Evolutionary conservation across 805 yeast species (phyloP), one percentile per base, ranked within the genome.

Genomic region (Ogataea haglerorum): DNA sequence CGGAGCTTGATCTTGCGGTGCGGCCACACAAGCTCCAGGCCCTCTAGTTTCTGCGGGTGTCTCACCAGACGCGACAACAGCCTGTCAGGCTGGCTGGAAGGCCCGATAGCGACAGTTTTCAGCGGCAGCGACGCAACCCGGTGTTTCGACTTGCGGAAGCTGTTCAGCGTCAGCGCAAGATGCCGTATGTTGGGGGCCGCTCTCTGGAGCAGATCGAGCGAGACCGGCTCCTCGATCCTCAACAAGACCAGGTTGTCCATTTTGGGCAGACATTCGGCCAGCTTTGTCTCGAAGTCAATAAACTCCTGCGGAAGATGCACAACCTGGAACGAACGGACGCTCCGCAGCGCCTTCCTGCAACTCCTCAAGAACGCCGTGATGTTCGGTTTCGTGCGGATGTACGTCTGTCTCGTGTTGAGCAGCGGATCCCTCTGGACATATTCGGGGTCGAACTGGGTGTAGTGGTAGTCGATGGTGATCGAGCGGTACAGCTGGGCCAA

Each of bases 401-500:
- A 53, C 2, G 52, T 49, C 10, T 25, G 22, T 9, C 19, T 14
- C 15, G 36, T 33, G 21, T 10, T 9, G 23, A 23, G 15, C 19
- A 25, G 10, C 10, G n/a, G 22, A 16, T 27, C 19, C 3, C 28
- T 25, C 15, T 28, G 37, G 23, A 40, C 26, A n/a, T 31, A 52
- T 30, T 58, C 64, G 19, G 40, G 42, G 28, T 57, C 62, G 42
- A 60, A 59, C 28, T 47, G 54, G 6, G 48, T 44, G 42, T 43
- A 60, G 14, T 48, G 43, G 10, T 47, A 34, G 33, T 59, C 57
- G 6, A 58, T 37, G 6, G 56, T 53, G 23, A 60, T 45, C 1
- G 51, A 47, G 10, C 36, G 18, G 29, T 56, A 57, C 19, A 60
- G 34, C 6, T 30, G 41, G 3, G 35, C 40, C 10, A 28, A 39